These are phyloP conservation scores for Diplosphaera chodatii DNA, from an alignment of 139 green algal species.

Conservation along the genomic window DNA sequence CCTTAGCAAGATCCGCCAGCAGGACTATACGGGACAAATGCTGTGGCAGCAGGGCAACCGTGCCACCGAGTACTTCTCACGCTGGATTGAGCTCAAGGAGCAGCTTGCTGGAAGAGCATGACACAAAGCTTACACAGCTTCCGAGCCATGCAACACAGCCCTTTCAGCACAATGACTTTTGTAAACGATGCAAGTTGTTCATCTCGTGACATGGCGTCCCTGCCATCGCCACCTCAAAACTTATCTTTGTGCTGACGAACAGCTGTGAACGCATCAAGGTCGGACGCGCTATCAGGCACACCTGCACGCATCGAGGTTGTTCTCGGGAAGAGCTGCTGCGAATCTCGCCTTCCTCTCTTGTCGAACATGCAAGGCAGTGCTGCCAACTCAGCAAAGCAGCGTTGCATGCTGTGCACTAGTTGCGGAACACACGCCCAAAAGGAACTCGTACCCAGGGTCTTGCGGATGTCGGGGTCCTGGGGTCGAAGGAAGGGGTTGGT, in stretches of 20 bases:
- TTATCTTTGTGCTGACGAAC: conserved; percentile 72
- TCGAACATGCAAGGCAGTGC: no score
- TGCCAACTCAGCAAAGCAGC: no score
- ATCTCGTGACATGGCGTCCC: no score
- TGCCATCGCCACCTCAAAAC: conserved; percentile 56
- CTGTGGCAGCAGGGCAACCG: conserved; percentile 28
- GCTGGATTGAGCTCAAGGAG: conserved; percentile 72
- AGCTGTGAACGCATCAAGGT: conserved; percentile 61
- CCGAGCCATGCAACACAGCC: no score
- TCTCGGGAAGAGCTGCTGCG: no score
- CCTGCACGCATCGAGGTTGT: conserved; percentile 14
- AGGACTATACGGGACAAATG: conserved; percentile 17
- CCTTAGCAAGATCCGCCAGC: background rate
- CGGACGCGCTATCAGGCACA: conserved; percentile 25
- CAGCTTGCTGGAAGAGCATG: no score
- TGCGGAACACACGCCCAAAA: no score
- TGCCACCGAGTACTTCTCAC: conserved; percentile 39
- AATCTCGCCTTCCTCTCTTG: no score
- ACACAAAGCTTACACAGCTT: no score
- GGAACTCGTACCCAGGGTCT: conserved; percentile 32
- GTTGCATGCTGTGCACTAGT: no score
- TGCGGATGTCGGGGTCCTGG: conserved; percentile 44
- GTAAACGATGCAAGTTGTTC: no score
- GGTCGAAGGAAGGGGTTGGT: conserved; percentile 88
- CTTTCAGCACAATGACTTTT: no score